Percentiles rank a stretch among this genome's conserved stretches.
Evolutionary conservation across 345 rosid genomes (phyloP).

Genomic region (Noccaea caerulescens): DNA sequence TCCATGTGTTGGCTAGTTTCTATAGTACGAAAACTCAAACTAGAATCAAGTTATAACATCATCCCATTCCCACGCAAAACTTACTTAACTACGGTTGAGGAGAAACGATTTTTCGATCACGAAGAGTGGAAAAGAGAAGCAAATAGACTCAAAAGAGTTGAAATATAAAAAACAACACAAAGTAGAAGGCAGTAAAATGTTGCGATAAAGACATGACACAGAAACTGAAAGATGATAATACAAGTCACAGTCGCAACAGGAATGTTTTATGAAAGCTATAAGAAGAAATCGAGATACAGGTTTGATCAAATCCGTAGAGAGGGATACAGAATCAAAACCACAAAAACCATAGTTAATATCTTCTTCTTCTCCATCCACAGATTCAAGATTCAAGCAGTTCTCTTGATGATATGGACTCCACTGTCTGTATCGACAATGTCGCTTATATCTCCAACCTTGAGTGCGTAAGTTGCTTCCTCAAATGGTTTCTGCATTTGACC

Average conservation of each 20-base stretch:
- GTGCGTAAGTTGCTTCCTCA: slow-evolving; percentile 80
- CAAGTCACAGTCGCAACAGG: background rate
- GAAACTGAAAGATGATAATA: slow-evolving; percentile 5
- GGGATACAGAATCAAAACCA: slow-evolving; percentile 34
- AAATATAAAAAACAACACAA: background rate
- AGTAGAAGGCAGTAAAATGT: background rate
- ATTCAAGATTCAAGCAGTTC: slow-evolving; percentile 63
- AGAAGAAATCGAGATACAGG: slow-evolving; percentile 27
- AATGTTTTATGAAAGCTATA: slow-evolving; percentile 14
- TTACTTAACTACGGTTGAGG: too few species aligned
- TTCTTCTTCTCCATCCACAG: background rate
- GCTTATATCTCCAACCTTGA: slow-evolving; percentile 87
- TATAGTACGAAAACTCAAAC: background rate
- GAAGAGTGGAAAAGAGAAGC: background rate
- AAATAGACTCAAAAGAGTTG: background rate
- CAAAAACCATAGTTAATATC: slow-evolving; percentile 1
- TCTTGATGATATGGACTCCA: slow-evolving; percentile 86
- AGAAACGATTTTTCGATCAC: background rate
- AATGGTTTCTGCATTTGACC: slow-evolving; percentile 99
- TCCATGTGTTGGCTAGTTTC: too few species aligned
- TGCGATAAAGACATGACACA: background rate
- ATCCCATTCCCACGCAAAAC: too few species aligned
- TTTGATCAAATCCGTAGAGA: slow-evolving; percentile 27
- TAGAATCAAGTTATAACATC: too few species aligned
- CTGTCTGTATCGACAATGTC: slow-evolving; percentile 92